These are phyloP conservation scores for Marchantia polymorpha DNA, from an alignment of 225 moss, liverwort and hornwort species.

Conservation along the genomic window DNA sequence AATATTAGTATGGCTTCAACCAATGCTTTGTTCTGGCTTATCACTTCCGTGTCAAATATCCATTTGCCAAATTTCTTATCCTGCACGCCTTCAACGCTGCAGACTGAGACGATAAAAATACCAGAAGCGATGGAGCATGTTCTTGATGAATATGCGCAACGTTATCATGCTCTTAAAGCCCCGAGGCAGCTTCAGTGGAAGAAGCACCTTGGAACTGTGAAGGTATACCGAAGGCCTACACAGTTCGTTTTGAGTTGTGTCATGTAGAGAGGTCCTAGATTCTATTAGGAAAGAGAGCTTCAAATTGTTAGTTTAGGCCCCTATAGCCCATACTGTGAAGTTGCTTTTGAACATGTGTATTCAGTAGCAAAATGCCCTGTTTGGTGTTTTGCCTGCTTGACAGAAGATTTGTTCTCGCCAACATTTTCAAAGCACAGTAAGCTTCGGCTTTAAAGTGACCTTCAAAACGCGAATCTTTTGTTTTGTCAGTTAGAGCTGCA, in stretches of 20 bases:
- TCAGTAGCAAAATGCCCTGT: not conserved
- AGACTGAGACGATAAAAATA: conserved; percentile 86
- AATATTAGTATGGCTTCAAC: no score
- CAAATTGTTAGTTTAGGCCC: no score
- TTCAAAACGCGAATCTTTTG: not conserved
- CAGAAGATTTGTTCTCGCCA: not conserved
- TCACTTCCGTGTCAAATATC: not conserved
- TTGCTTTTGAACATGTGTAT: not conserved
- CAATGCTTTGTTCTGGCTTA: not conserved
- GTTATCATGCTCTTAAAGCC: conserved; percentile 85
- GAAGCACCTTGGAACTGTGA: conserved; percentile 95
- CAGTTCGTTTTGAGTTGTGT: conserved; percentile 3
- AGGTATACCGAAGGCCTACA: conserved; percentile 42
- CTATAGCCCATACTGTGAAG: not conserved
- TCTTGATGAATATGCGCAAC: conserved; percentile 85
- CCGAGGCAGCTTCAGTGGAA: conserved; percentile 96
- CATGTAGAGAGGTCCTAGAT: not conserved
- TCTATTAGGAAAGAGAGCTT: not conserved
- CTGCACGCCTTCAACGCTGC: conserved; percentile 11
- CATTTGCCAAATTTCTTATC: not conserved
- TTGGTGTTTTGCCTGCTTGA: no score
- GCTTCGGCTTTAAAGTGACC: no score
- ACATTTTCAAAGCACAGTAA: not conserved
- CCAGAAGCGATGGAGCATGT: conserved; percentile 73
- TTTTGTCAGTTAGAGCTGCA: conserved; percentile 78